Percentiles rank a stretch among this genome's conserved stretches.
phyloP scores from a whole-genome alignment of 331 rosid species.

The Quercus tomentella region DNA sequence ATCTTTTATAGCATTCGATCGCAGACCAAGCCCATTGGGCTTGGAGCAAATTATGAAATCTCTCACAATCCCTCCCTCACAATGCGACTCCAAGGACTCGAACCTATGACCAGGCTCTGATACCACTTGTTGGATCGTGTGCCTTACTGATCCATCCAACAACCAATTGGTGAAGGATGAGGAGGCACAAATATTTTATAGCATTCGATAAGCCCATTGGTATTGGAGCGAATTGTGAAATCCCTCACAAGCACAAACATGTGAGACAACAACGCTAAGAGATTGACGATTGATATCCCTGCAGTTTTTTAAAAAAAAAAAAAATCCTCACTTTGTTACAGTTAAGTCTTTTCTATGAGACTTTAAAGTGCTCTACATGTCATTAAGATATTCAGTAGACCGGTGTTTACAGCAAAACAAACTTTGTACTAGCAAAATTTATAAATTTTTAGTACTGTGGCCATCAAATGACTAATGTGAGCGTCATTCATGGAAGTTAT shows the following conservation, averaged over 20 bases:
- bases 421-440: neutral
- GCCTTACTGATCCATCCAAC: too few relatives aligned
- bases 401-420: neutral
- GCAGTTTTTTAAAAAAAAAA: neutral
- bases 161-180: too few relatives aligned
- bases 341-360: neutral
- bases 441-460: neutral
- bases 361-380: neutral
- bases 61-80: too few relatives aligned
- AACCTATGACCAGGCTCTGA: too few relatives aligned
- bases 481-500: neutral
- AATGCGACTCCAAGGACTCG: too few relatives aligned
- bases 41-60: too few relatives aligned
- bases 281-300: conserved; percentile 43
- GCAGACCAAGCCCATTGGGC: too few relatives aligned
- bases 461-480: neutral
- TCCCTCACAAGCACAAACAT: conserved; percentile 75
- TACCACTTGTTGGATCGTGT: too few relatives aligned
- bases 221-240: too few relatives aligned
- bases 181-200: too few relatives aligned
- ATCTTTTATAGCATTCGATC: too few relatives aligned
- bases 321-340: neutral
- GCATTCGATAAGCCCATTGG: too few relatives aligned
- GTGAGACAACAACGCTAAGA: conserved; percentile 68
- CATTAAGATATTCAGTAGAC: neutral